A percentile compares a stretch with the other conserved stretches of the same genome.
Conservation (phyloP, 257 asterid species). For the Lycium ferocissimum region DNA sequence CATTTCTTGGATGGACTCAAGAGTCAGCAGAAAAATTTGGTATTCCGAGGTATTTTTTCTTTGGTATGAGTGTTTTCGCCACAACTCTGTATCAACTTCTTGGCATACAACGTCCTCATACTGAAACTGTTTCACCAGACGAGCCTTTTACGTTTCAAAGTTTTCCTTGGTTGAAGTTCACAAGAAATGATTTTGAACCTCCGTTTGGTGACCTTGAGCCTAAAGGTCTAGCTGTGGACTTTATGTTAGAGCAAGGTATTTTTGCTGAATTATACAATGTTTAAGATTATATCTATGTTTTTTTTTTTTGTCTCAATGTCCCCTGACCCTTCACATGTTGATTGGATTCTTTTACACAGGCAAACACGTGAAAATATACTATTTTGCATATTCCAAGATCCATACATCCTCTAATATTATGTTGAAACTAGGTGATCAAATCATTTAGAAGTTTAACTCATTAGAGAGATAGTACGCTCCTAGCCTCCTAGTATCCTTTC, state of each 20-base stretch:
- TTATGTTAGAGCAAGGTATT: slow-evolving; percentile 46
- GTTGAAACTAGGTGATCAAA: not conserved
- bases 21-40: slow-evolving; percentile 48
- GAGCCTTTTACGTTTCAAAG: slow-evolving; percentile 50
- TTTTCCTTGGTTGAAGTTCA: slow-evolving; percentile 51
- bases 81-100: slow-evolving; percentile 48
- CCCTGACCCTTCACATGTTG: not conserved
- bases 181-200: slow-evolving; percentile 63
- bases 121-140: slow-evolving; percentile 39
- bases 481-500: too few species aligned
- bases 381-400: not conserved
- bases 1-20: slow-evolving; percentile 68
- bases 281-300: not conserved
- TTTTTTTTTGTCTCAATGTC: not conserved
- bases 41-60: slow-evolving; percentile 58
- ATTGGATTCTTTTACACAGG: not conserved
- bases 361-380: not conserved
- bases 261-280: not conserved
- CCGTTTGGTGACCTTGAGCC: slow-evolving; percentile 60
- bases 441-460: not conserved
- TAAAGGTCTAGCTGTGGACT: slow-evolving; percentile 57
- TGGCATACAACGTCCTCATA: slow-evolving; percentile 52
- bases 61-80: slow-evolving; percentile 64
- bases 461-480: too few species aligned
- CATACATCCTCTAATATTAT: not conserved